phyloP scores from a whole-genome alignment of 2,329 filamentous ascomycete genomes.

The Erysiphe pulchra region DNA sequence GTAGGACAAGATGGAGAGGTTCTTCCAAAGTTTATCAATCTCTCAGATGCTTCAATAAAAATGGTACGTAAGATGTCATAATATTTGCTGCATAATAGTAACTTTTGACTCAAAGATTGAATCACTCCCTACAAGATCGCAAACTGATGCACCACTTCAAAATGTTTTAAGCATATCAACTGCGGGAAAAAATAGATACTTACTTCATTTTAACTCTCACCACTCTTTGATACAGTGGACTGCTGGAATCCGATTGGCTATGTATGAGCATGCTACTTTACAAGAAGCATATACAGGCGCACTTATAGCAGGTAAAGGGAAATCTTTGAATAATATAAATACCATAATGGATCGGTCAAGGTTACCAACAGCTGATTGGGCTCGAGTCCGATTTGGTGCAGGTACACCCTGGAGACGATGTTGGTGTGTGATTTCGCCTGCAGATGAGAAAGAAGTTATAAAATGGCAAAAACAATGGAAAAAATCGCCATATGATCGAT shows the following conservation, averaged over 20 bases:
- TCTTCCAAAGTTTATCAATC: conserved; percentile 77
- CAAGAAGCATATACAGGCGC: conserved; percentile 95
- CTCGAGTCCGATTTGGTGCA: conserved; percentile 78
- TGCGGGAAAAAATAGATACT: conserved; percentile 79
- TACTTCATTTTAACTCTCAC: conserved; percentile 87
- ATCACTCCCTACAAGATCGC: conserved; percentile 60
- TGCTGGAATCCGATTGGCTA: conserved; percentile 70
- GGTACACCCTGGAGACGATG: conserved; percentile 90
- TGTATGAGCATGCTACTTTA: conserved; percentile 79
- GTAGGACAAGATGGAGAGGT: conserved; percentile 69
- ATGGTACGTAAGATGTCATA: conserved; percentile 38
- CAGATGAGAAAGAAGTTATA: conserved; percentile 74
- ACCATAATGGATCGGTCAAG: conserved; percentile 62
- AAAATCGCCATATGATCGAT: conserved; percentile 58
- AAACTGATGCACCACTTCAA: conserved; percentile 55
- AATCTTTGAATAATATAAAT: conserved; percentile 67
- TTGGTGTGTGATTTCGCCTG: conserved; percentile 85
- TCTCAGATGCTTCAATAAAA: conserved; percentile 92
- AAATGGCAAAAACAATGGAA: conserved; percentile 64
- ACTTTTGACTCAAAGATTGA: conserved; percentile 34
- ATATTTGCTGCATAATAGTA: too few relatives aligned
- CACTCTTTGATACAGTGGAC: conserved; percentile 92
- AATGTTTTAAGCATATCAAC: conserved; percentile 93
- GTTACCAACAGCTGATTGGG: conserved; percentile 72
- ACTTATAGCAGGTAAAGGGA: conserved; percentile 84